Conservation (phyloP, 768 basidiomycete species). For the Boletus sensibilis region DNA sequence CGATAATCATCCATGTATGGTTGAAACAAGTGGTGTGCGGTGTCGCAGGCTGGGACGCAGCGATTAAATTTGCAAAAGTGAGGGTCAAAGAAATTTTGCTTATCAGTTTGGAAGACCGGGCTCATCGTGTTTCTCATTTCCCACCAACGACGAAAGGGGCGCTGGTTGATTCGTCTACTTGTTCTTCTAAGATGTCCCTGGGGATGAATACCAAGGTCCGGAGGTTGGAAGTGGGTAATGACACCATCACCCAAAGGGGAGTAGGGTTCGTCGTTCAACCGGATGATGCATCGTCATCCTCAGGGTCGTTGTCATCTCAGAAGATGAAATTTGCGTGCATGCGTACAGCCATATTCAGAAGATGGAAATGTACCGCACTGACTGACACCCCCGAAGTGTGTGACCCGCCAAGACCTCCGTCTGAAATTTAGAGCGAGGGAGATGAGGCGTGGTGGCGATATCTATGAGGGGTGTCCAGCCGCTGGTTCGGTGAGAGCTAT, state of each 20-base stretch:
- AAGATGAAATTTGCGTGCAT: no score
- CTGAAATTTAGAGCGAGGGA: no score
- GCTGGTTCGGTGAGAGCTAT: background rate
- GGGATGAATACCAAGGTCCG: no score
- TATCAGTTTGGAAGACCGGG: background rate
- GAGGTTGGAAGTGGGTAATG: no score
- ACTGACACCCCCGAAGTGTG: background rate
- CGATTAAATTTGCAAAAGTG: background rate
- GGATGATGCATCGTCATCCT: background rate
- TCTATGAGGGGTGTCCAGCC: background rate
- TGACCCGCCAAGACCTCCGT: background rate
- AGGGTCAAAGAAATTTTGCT: background rate
- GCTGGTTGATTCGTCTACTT: no score
- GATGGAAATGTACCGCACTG: background rate
- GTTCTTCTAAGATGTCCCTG: no score
- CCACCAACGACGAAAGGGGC: background rate
- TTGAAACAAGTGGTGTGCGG: no score
- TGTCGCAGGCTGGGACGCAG: no score
- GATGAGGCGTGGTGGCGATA: background rate
- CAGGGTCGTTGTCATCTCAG: background rate
- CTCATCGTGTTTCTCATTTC: background rate
- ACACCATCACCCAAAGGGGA: no score
- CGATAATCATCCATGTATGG: background rate
- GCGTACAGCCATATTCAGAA: no score
- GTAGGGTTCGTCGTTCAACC: background rate